Base-by-base conservation (phyloP, 2,329 filamentous ascomycete species). In the Neonectria hederae region DNA sequence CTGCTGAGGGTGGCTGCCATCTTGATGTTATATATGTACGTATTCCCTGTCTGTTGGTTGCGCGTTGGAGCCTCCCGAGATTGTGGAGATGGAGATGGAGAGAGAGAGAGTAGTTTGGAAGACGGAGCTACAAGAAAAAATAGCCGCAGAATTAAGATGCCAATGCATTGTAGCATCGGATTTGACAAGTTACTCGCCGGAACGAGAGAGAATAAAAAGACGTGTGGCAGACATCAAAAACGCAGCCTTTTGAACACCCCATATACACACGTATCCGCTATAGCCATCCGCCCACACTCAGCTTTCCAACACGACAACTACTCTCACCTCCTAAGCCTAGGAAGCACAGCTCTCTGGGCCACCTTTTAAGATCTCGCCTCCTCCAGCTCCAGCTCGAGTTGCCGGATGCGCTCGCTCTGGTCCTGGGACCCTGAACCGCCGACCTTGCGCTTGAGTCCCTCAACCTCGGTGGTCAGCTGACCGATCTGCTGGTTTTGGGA, bases 401-500 rank as follows among this genome's bases (percentile, higher is more conserved):
- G 88, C 68, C 89, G 81, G 74, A 91, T 91, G 54, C 88, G 83
- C 79, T 91, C 88, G 76, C 84, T 90, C 83, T 91, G 88, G 74
- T 90, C 88, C 72, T 86, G 83, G 14, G 83, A 82, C 21, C 78
- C 77, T 1, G 77, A 71, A 40, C 86, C 87, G 63, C 86, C 87
- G 63, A 94, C 84, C 78, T 89, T 91, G 79, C 88, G 88, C 86
- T 97, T 97, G 71, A 97, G 84, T 17, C 87, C 86, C 75, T 96
- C 93, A 14, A 97, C 90, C 78, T 97, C 92, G 30, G 83, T 79
- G 3, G 91, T 87, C 52, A 97, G 81, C 28, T 84, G 83, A 54
- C 84, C 84, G 71, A 97, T 93, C 77, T 94, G 90, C 75, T 92
- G 86, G 54, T 87, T 91, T 80, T 97, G 92, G n/a, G 87, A 84